Conservation (phyloP, 2,329 filamentous ascomycete species). For the Neonectria sp. region DNA sequence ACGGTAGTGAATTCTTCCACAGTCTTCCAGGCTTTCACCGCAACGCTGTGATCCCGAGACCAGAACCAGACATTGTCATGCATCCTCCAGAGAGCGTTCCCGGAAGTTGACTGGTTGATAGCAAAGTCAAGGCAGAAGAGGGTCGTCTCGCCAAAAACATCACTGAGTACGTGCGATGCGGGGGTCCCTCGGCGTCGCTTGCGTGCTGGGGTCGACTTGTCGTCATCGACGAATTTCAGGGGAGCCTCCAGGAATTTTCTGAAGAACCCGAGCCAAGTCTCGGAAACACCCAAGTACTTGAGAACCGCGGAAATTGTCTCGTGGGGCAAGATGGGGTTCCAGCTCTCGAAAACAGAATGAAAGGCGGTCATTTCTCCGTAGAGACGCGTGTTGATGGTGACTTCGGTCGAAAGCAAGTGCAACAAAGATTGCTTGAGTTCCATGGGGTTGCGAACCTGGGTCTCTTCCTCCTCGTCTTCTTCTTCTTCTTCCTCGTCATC, state of each 20-base stretch:
- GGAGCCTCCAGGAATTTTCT: slow-evolving; percentile 71
- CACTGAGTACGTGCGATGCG: slow-evolving; percentile 71
- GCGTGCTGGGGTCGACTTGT: slow-evolving; percentile 58
- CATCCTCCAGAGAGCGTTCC: slow-evolving; percentile 71
- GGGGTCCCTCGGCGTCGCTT: slow-evolving; percentile 71
- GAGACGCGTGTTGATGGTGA: slow-evolving; percentile 60
- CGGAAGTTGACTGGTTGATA: slow-evolving; percentile 70
- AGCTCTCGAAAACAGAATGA: slow-evolving; percentile 62
- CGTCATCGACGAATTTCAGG: slow-evolving; percentile 70
- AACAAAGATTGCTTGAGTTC: slow-evolving; percentile 64
- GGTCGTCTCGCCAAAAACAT: slow-evolving; percentile 71
- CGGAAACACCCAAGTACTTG: slow-evolving; percentile 71
- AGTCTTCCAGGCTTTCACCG: slow-evolving; percentile 72
- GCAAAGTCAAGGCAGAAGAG: slow-evolving; percentile 77
- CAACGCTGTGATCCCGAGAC: slow-evolving; percentile 66
- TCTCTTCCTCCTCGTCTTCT: slow-evolving; percentile 29
- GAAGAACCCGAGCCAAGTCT: slow-evolving; percentile 73
- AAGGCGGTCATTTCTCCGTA: slow-evolving; percentile 63
- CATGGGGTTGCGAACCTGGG: slow-evolving; percentile 52
- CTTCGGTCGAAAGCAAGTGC: slow-evolving; percentile 63
- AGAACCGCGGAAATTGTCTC: slow-evolving; percentile 70
- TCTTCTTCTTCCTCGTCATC: slow-evolving; percentile 16
- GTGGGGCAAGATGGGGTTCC: slow-evolving; percentile 65
- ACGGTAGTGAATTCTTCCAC: slow-evolving; percentile 68
- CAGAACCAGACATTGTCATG: slow-evolving; percentile 80